Conservation (phyloP, 2,329 filamentous ascomycete species). For the Didymella pomorum region DNA sequence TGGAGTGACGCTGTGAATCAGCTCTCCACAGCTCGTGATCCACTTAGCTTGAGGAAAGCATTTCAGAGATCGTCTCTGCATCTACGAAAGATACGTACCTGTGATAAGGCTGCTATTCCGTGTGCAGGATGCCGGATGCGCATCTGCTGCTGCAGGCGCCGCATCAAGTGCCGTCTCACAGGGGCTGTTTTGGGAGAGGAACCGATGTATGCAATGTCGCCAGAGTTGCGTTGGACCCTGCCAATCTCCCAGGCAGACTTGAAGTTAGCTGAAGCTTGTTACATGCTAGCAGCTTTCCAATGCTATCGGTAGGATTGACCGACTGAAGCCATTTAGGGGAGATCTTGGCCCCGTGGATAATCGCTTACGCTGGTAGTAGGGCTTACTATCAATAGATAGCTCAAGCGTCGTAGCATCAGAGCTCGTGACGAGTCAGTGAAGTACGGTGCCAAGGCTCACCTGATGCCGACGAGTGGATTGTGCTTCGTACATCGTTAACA, state of each 20-base stretch:
- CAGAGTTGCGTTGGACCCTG: neutral
- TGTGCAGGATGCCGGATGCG: neutral
- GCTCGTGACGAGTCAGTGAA: conserved; percentile 4
- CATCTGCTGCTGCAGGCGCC: neutral
- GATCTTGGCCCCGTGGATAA: conserved; percentile 1
- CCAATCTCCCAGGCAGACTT: neutral
- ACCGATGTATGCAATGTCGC: neutral
- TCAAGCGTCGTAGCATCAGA: neutral
- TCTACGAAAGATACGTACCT: neutral
- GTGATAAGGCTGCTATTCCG: neutral
- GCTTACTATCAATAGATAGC: conserved; percentile 20
- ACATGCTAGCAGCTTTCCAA: neutral
- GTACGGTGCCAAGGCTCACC: conserved; percentile 12
- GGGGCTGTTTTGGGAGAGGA: neutral
- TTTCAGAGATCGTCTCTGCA: neutral
- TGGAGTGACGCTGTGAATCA: neutral
- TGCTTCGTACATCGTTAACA: conserved; percentile 10
- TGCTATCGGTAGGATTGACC: neutral
- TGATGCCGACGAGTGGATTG: conserved; percentile 8
- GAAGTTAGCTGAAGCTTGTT: neutral
- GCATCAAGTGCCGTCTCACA: conserved; percentile 2
- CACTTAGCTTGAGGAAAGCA: neutral
- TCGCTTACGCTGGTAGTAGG: conserved; percentile 13
- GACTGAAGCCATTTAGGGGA: conserved; percentile 2
- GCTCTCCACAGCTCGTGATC: neutral